Evolutionary conservation across 495 filamentous ascomycete genomes (phyloP), one percentile per base, ranked within the genome.

Genomic region (Bryoglossum gracile): DNA sequence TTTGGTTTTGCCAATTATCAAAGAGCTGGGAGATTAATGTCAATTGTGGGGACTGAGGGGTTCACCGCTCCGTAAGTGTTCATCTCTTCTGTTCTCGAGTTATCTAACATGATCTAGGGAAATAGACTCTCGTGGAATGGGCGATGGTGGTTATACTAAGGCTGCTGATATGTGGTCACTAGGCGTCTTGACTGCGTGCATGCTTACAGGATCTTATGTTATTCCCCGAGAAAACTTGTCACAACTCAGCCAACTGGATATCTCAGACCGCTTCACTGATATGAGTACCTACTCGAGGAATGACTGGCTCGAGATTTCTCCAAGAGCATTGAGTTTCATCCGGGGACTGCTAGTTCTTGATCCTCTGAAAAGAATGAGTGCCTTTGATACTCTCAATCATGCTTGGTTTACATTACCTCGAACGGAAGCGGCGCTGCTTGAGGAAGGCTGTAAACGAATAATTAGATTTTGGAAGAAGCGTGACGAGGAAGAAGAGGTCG

Each of bases 41-140:
- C 81, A 0, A 37, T 68, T 13, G 70, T 84, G 8, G 87, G 87
- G 1, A 90, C 87, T 1, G 35, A 56, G 0, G 74, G 78, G 30
- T 90, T 81, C 51, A 70, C 71, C 46, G 84, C 87, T 25, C 87
- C 87, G 87, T 90, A 62, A 76, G 85, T 60, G 5, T 58, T 48
- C 10, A 19, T 26, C 44, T 54, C n/a, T 32, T 48, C 46, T 46
- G 28, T 37, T 36, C 44, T 42, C 49, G 34, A 40, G 14, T 58
- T 65, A 46, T 57, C 45, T 47, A 68, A 11, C 53, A 51, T 1
- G 59, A 53, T 30, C 50, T 39, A 78, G 77, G 8, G 79, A 79
- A 63, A 60, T 76, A 32, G 49, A 62, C 43, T 35, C 54, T 36
- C 11, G 57, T 41, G 56, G 42, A 46, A 30, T 36, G 30, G 8